Base-by-base conservation (phyloP, 768 basidiomycete species). In the Phanerochaete carnosa region DNA sequence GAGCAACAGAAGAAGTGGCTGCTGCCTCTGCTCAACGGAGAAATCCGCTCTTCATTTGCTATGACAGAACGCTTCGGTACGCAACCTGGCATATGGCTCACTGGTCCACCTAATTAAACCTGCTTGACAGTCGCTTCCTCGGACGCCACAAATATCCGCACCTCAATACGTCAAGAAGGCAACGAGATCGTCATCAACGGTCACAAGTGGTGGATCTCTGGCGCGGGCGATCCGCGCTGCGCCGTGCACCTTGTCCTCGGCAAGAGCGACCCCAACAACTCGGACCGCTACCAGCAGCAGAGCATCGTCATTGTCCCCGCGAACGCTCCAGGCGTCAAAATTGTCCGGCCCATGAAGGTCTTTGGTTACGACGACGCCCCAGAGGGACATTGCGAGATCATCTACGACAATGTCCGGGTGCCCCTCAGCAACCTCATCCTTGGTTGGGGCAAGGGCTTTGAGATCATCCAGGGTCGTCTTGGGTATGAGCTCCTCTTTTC, bases 181-280 rank as follows among this genome's bases (percentile, higher is more conserved):
- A 77, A 90, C 67, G 88, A 94, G 63, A 92, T 98, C 63, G 88
- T 96, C 64, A 87, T 99, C 62, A 95, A 91, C 68, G 97, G 95
- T 0, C 94, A 95, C 75, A 99, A 99, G 83, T 98, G 96, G 95
- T 98, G 92, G 90, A 98, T 98, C 72, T 95, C 93, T 29, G 95
- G 95, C 53, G 96, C 95, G 7, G 95, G 95, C 19, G 95, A 98
- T 73, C 94, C 94, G 47, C 82, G 95, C 62, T 90, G 89, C 62
- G 86, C 84, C 59, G 66, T 98, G 12, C 96, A 99, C 70, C 86
- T 99, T 53, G 92, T 98, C 45, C 89, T 99, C 81, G 96, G 95
- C 55, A 92, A 94, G 78, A 94, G 92, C 63, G 94, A 98, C 73
- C 89, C 95, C 7, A 79, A 78, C 56, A 95, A 95, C 73, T 80